Evolutionary conservation across 2,329 filamentous ascomycete genomes (phyloP).

Genomic region (Boeremia exigua): DNA sequence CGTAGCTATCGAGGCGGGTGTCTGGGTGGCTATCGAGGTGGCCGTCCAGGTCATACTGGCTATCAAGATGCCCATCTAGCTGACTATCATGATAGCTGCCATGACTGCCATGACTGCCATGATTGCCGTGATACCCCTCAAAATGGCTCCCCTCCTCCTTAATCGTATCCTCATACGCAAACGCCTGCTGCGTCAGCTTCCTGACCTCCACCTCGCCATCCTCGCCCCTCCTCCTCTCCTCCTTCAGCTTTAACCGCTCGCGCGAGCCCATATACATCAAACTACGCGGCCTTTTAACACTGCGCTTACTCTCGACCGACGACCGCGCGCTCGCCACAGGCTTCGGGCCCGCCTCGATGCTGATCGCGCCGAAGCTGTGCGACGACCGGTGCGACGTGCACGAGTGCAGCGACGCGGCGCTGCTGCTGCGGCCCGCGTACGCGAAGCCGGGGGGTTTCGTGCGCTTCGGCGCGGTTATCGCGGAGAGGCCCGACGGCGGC

Average conservation of each 20-base stretch:
- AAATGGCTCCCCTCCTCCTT: too few relatives aligned
- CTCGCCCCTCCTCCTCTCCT: conserved; percentile 41
- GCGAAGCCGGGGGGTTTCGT: conserved; percentile 59
- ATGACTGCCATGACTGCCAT: background rate
- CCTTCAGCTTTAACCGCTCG: conserved; percentile 68
- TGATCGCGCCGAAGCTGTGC: conserved; percentile 51
- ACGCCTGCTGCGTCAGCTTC: too few relatives aligned
- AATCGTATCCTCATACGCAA: conserved; percentile 46
- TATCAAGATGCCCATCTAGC: too few relatives aligned
- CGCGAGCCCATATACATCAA: conserved; percentile 78
- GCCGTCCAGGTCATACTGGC: too few relatives aligned
- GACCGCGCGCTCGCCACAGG: conserved; percentile 40
- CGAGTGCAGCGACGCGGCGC: conserved; percentile 46
- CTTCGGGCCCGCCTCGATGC: conserved; percentile 44
- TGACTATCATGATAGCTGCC: too few relatives aligned
- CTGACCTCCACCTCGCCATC: too few relatives aligned
- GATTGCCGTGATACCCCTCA: too few relatives aligned
- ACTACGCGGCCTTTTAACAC: conserved; percentile 56
- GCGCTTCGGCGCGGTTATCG: too few relatives aligned
- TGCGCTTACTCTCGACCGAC: conserved; percentile 45
- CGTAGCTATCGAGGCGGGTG: too few relatives aligned
- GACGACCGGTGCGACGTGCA: conserved; percentile 42
- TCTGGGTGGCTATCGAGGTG: too few relatives aligned
- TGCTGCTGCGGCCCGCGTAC: conserved; percentile 58
- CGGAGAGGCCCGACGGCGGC: conserved; percentile 76